Percentiles rank a stretch among this genome's conserved stretches.
phyloP scores from a whole-genome alignment of 148 eudicot genomes.

The Vaccinium vitisidaea region DNA sequence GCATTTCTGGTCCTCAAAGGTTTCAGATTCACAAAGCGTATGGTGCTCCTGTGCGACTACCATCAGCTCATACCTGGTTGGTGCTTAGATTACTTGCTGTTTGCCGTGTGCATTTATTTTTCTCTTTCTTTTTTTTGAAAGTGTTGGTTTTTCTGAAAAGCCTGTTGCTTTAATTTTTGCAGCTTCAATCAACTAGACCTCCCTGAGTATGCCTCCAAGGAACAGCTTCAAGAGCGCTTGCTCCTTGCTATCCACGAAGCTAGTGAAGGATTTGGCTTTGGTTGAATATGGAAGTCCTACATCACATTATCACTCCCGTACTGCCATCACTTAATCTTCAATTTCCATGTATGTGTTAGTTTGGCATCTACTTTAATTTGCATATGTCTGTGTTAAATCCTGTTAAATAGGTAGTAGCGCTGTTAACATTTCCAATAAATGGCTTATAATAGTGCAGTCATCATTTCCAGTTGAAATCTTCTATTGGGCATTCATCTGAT shows the following conservation, averaged over 20 bases:
- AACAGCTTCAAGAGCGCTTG: conserved; percentile 87
- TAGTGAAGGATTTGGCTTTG: conserved; percentile 99
- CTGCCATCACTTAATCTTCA: conserved; percentile 6
- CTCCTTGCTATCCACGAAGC: conserved; percentile 99
- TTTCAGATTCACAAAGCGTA: conserved; percentile 97
- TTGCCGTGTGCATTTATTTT: background rate
- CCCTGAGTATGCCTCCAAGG: conserved; percentile 94
- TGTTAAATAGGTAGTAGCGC: background rate
- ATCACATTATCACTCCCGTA: background rate
- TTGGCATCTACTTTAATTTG: background rate
- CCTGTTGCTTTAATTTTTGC: conserved; percentile 6
- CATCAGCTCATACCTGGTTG: conserved; percentile 99
- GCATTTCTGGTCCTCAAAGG: conserved; percentile 96
- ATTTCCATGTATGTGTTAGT: conserved; percentile 40
- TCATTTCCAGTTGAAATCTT: background rate
- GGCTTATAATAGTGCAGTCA: background rate
- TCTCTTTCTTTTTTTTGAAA: background rate
- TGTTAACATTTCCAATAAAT: background rate
- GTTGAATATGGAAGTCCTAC: conserved; percentile 33
- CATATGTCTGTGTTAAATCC: background rate
- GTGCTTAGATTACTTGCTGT: conserved; percentile 13
- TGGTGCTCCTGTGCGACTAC: conserved; percentile 96
- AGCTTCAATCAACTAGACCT: conserved; percentile 98
- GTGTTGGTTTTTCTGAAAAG: background rate
- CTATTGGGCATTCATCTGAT: background rate